Conservation (phyloP, 192 early-diverging fungal species). For the Backusella tuberculispora region DNA sequence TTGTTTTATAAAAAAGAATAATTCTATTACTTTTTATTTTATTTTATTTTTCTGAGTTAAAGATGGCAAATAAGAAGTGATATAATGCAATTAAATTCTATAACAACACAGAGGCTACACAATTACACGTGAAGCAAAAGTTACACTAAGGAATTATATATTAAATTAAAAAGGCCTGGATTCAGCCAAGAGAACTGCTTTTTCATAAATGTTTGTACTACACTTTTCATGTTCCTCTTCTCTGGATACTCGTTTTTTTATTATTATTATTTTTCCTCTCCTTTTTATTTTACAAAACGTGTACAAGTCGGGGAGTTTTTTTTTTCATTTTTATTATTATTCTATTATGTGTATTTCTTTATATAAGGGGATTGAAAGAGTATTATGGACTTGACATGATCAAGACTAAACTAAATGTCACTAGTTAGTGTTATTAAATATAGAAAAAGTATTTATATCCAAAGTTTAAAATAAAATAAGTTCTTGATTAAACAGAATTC, state of each 20-base stretch:
- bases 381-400: too few species aligned
- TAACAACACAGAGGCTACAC: not conserved
- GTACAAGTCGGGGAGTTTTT: constrained; percentile 5
- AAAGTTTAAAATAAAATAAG: too few species aligned
- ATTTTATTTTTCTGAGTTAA: constrained; percentile 11
- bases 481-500: not conserved
- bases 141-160: constrained; percentile 6
- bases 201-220: not conserved
- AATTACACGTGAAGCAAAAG: not conserved
- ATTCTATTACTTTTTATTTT: not conserved
- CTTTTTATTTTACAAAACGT: not conserved
- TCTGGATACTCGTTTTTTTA: not conserved
- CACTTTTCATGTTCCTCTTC: constrained; percentile 3
- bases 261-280: not conserved
- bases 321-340: not conserved
- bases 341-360: not conserved
- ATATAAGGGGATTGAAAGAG: not conserved
- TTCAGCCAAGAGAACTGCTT: constrained; percentile 3
- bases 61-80: not conserved
- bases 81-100: not conserved
- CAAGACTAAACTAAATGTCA: too few species aligned
- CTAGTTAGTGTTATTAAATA: too few species aligned
- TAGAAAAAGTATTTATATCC: too few species aligned
- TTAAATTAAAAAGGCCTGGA: constrained; percentile 15
- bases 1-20: too few species aligned